These are phyloP conservation scores for Prunus salicina DNA, from an alignment of 306 rosid species.

Conservation along the genomic window DNA sequence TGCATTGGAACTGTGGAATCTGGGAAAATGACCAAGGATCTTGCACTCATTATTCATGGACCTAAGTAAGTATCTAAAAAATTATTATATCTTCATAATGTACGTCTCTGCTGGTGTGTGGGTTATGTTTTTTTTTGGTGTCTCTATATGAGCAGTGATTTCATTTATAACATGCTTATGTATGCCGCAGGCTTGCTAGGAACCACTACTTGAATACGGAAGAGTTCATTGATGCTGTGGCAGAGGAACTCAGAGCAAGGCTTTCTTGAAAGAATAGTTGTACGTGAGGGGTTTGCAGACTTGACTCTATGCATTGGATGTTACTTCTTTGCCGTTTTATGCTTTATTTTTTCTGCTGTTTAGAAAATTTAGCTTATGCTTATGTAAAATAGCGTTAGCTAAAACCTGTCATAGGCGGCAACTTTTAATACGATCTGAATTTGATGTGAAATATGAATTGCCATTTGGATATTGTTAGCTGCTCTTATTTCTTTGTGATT, in stretches of 20 bases:
- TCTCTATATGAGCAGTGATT: conserved; percentile 13
- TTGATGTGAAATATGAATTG: too few relatives aligned
- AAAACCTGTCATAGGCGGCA: neutral
- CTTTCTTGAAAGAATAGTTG: conserved; percentile 43
- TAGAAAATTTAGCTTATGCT: neutral
- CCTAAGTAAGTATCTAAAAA: conserved; percentile 55
- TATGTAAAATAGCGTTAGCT: neutral
- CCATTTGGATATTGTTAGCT: too few relatives aligned
- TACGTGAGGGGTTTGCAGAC: conserved; percentile 2
- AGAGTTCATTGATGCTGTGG: conserved; percentile 92
- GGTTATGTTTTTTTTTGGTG: neutral
- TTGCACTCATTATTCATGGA: conserved; percentile 85
- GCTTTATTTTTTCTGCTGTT: neutral
- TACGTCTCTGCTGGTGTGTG: neutral
- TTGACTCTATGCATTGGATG: neutral
- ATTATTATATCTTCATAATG: neutral
- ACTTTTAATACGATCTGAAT: neutral
- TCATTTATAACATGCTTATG: conserved; percentile 6
- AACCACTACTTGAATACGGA: conserved; percentile 77
- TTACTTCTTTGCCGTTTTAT: neutral
- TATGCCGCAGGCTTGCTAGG: conserved; percentile 62
- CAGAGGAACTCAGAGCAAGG: conserved; percentile 51
- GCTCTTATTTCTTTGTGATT: neutral
- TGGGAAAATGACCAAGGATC: conserved; percentile 99
- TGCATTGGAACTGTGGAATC: conserved; percentile 79